Evolutionary conservation across 2,329 filamentous ascomycete species (phyloP).

Genomic region (Colletotrichum lini): DNA sequence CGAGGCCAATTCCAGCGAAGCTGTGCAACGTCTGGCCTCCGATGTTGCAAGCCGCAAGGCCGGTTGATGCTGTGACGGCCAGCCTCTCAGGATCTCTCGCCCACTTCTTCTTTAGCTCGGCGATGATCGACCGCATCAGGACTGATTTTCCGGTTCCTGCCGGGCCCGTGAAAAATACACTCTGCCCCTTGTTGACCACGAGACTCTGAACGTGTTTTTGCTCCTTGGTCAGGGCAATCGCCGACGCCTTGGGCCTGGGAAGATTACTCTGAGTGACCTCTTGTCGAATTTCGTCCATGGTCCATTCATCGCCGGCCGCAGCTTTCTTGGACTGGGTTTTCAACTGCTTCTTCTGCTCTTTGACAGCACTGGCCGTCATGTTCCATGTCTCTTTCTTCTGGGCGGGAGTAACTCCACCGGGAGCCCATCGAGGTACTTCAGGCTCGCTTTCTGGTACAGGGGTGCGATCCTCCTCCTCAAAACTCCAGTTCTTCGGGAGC

Average conservation of each 20-base stretch:
- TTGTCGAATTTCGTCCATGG: constrained; percentile 61
- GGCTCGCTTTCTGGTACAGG: constrained; percentile 49
- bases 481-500: constrained; percentile 68
- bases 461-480: constrained; percentile 45
- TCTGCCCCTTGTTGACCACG: constrained; percentile 84
- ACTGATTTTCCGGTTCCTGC: constrained; percentile 98
- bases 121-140: constrained; percentile 91
- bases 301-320: constrained; percentile 56
- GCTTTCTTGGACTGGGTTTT: constrained; percentile 72
- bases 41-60: constrained; percentile 95
- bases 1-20: constrained; percentile 94
- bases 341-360: constrained; percentile 83
- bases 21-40: constrained; percentile 96
- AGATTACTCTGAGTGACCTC: constrained; percentile 55
- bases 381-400: constrained; percentile 73
- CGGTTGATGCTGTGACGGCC: constrained; percentile 95
- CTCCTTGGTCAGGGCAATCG: constrained; percentile 85
- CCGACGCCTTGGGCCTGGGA: constrained; percentile 57
- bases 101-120: constrained; percentile 83
- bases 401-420: constrained; percentile 48
- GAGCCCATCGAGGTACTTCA: constrained; percentile 16
- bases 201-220: constrained; percentile 87
- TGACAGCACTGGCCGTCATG: constrained; percentile 79
- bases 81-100: constrained; percentile 84
- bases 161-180: constrained; percentile 98